Conservation (phyloP, 1,284 basidiomycete genomes). For the Ceratobasidium sp. region DNA sequence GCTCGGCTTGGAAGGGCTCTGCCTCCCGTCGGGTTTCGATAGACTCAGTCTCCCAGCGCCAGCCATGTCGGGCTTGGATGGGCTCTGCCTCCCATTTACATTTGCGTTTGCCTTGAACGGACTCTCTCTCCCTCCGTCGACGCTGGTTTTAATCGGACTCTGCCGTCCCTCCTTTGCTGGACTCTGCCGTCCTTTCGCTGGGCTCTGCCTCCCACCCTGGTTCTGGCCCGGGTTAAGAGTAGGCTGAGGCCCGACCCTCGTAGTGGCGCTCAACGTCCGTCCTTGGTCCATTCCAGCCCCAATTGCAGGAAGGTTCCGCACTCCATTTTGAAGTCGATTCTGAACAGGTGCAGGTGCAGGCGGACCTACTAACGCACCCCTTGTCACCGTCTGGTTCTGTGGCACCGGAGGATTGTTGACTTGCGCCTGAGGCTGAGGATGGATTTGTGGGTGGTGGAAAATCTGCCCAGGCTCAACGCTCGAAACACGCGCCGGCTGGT, state of each 20-base stretch:
- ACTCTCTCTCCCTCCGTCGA: slow-evolving; percentile 10
- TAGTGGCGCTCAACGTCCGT: neutral
- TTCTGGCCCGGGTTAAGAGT: too few relatives aligned
- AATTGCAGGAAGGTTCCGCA: too few relatives aligned
- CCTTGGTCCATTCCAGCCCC: neutral
- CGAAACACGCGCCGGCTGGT: neutral
- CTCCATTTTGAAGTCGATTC: neutral
- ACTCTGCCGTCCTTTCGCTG: neutral
- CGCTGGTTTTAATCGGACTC: slow-evolving; percentile 13
- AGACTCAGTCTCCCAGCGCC: slow-evolving; percentile 10
- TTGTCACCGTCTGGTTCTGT: too few relatives aligned
- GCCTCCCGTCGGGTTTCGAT: slow-evolving; percentile 11
- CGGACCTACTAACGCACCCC: too few relatives aligned
- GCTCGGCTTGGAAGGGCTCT: neutral
- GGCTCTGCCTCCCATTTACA: neutral
- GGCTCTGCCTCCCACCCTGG: neutral
- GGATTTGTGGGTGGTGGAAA: slow-evolving; percentile 20
- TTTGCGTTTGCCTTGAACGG: slow-evolving; percentile 10
- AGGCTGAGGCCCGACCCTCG: neutral
- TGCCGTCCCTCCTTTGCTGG: neutral
- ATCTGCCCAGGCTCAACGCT: slow-evolving; percentile 39
- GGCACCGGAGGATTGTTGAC: neutral
- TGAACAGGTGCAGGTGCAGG: neutral
- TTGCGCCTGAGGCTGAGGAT: neutral
- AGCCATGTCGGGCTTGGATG: neutral